Evolutionary conservation across 2,329 filamentous ascomycete genomes (phyloP).

Genomic region (Neofusicoccum parvum): DNA sequence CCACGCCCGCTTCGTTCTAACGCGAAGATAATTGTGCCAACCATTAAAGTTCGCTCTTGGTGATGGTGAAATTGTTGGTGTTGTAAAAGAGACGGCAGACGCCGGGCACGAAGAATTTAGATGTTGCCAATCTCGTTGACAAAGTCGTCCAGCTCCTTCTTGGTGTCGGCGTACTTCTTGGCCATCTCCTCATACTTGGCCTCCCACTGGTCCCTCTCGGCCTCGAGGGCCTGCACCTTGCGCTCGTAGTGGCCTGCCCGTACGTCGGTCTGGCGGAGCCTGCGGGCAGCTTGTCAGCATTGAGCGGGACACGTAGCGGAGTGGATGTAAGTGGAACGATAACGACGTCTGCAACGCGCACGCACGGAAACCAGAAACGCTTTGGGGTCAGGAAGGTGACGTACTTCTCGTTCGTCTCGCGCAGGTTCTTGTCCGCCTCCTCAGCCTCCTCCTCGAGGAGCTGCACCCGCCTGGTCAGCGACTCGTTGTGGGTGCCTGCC

Average conservation of each 20-base stretch:
- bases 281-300: slow-evolving; percentile 42
- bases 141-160: slow-evolving; percentile 92
- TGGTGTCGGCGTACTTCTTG: slow-evolving; percentile 79
- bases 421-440: slow-evolving; percentile 91
- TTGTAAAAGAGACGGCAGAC: slow-evolving; percentile 14
- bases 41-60: slow-evolving; percentile 8
- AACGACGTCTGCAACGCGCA: slow-evolving; percentile 14
- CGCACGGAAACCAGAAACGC: slow-evolving; percentile 16
- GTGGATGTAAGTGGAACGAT: slow-evolving; percentile 8
- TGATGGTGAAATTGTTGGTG: slow-evolving; percentile 8
- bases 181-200: slow-evolving; percentile 96
- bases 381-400: slow-evolving; percentile 40
- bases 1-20: slow-evolving; percentile 8
- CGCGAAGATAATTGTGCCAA: slow-evolving; percentile 15
- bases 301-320: background rate
- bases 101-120: slow-evolving; percentile 53
- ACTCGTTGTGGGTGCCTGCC: slow-evolving; percentile 88
- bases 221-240: slow-evolving; percentile 96
- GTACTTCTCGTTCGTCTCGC: slow-evolving; percentile 98
- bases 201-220: slow-evolving; percentile 92
- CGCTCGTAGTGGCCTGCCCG: slow-evolving; percentile 99
- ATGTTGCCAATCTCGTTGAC: slow-evolving; percentile 92
- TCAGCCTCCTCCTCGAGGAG: slow-evolving; percentile 98
- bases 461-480: slow-evolving; percentile 87
- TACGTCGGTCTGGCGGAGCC: slow-evolving; percentile 97